Base-by-base conservation (phyloP, 2,329 filamentous ascomycete genomes). In the Reticulascus tulasneorum region DNA sequence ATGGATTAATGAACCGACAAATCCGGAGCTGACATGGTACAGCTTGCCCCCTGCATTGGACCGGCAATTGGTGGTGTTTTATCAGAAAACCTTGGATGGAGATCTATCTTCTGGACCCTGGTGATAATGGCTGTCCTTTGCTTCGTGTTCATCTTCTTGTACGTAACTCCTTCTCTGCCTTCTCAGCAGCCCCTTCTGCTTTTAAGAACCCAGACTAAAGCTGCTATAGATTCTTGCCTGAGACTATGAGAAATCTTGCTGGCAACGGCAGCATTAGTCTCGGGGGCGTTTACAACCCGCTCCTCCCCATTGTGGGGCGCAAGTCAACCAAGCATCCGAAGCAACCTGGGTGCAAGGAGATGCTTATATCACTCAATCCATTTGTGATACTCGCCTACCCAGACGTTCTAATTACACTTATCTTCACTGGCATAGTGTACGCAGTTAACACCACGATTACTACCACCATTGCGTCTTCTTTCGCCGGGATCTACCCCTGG, bases 101-200 rank as follows among this genome's bases (percentile, higher is more conserved):
- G 62, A 24, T 59, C 61, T 2, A 64, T 76, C 7, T 77, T 77
- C 44, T 76, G 71, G 69, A 71, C 75, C 38, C 55, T 77, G 5
- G 55, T 66, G 20, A 72, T 76, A 15, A 56, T 69, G 32, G 54
- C 63, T 1, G 64, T 56, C 0, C 49, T 50, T 3, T 64, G 59
- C 34, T 47, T 64, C 18, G 22, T 59, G 3, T 50, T 60, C 4
- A 58, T 65, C 23, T 34, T 61, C 4, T 25, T 53, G 37, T 40
- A 20, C 21, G 36, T 20, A 10, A 8, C 5, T 16, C 11, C 2
- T 25, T 9, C 7, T 10, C 6, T 19, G n/a, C 20, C 3, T 10
- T 9, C 5, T 8, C 16, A 4, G 17, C 9, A 7, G 6, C 6
- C 6, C 16, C n/a, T 11, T 7, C 7, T 9, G 9, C 16, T 9